Percentiles rank a stretch among this genome's conserved stretches.
phyloP scores from a whole-genome alignment of 768 basidiomycete genomes.

The Zangia roseola region DNA sequence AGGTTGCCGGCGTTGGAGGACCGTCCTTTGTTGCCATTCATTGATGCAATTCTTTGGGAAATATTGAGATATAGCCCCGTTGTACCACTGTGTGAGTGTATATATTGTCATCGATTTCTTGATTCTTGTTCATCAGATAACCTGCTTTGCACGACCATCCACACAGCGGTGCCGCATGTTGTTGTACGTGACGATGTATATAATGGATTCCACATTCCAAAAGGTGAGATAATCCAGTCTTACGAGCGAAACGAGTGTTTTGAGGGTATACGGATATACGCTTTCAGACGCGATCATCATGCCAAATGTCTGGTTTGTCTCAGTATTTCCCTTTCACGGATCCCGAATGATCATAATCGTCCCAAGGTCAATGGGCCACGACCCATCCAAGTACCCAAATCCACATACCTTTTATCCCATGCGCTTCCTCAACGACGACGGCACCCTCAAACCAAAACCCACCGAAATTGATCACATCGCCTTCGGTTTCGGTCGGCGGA shows the following conservation, averaged over 20 bases:
- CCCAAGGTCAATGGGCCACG: slow-evolving; percentile 21
- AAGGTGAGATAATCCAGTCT: slow-evolving; percentile 8
- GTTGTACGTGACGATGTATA: slow-evolving; percentile 41
- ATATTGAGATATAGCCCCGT: not conserved
- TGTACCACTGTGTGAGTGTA: slow-evolving; percentile 7
- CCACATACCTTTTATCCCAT: slow-evolving; percentile 38
- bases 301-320: slow-evolving; percentile 10
- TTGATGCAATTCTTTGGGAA: slow-evolving; percentile 11
- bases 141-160: too few species aligned
- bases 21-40: slow-evolving; percentile 5
- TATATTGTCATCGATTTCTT: not conserved
- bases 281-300: slow-evolving; percentile 5
- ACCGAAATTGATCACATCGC: slow-evolving; percentile 5
- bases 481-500: slow-evolving; percentile 27
- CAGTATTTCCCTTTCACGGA: not conserved
- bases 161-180: slow-evolving; percentile 28
- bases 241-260: not conserved
- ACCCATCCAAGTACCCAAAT: slow-evolving; percentile 32
- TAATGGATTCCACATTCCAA: slow-evolving; percentile 48
- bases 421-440: slow-evolving; percentile 33
- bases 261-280: not conserved
- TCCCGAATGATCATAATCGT: not conserved
- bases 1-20: slow-evolving; percentile 5
- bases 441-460: slow-evolving; percentile 9
- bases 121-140: not conserved